Base-by-base conservation (phyloP, 1,284 basidiomycete genomes). In the Puccinia brachypodii region DNA sequence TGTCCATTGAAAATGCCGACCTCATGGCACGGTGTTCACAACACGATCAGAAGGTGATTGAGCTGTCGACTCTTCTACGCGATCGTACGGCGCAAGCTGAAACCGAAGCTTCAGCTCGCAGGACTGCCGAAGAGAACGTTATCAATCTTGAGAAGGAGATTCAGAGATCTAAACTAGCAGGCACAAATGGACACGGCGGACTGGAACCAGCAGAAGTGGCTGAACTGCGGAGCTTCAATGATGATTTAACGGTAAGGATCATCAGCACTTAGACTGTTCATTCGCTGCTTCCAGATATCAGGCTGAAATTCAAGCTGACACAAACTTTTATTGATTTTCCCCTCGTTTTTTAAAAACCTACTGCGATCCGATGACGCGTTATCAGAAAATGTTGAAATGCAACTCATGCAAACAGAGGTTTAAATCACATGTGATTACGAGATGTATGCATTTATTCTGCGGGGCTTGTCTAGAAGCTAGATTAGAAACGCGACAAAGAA, bases 401-500 rank as follows among this genome's bases (percentile, higher is more conserved):
- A 95, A 94, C 31, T 94, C 93, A 11, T 99, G 96, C 88, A 91
- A 92, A 83, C 89, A 91, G 83, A 90, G 92, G 82, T 92, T 96
- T 87, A 92, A 96, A 76, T 91, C 92, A 83, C 93, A 93, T 47
- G 91, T 96, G 82, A 91, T 99, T 84, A 93, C 91, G 36, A 96
- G 96, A 86, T 99, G 96, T 89, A 92, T 94, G 90, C 96, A 85
- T 33, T 83, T 85, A 68, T 84, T 83, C n/a, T 83, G 82, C 60
- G 56, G 75, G 2, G 56, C 66, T 28, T 91, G 96, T 86, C 90
- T 99, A 68, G 95, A 98, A 84, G 89, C 92, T 36, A 91, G 97
- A 50, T 91, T 99, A 84, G 89, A 92, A 72, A 96, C 93, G 38
- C 91, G 96, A 83, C 96, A 98, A 87, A 92, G 96, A 69, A 98